Evolutionary conservation across 2,329 filamentous ascomycete genomes (phyloP).

Genomic region (Alternaria sp.): DNA sequence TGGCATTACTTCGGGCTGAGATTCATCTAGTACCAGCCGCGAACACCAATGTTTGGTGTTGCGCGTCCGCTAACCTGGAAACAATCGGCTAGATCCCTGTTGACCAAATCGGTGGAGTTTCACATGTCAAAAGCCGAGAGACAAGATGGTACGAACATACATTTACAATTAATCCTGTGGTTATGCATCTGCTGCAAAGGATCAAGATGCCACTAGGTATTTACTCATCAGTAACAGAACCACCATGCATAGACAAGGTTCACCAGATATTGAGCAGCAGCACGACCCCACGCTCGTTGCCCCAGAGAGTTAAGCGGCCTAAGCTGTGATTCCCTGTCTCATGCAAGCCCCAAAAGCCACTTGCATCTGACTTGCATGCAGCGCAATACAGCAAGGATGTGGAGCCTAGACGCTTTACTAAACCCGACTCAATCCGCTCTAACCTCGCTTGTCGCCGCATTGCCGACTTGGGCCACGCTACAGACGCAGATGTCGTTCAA

Average conservation of each 20-base stretch:
- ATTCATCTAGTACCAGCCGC: conserved; percentile 15
- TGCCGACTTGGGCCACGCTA: conserved; percentile 23
- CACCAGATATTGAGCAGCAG: conserved; percentile 17
- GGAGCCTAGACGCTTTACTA: conserved; percentile 33
- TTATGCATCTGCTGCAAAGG: not conserved
- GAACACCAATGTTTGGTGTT: conserved; percentile 20
- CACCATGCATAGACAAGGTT: conserved; percentile 16
- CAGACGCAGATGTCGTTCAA: conserved; percentile 21
- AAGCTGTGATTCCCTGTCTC: conserved; percentile 21
- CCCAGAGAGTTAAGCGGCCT: conserved; percentile 28
- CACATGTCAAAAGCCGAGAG: conserved; percentile 21
- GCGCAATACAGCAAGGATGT: conserved; percentile 20
- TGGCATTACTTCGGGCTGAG: conserved; percentile 18
- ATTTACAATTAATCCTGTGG: not conserved
- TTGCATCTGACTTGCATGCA: conserved; percentile 40
- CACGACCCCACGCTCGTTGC: conserved; percentile 28
- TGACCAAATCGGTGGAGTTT: conserved; percentile 18
- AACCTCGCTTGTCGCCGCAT: conserved; percentile 20
- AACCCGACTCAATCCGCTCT: conserved; percentile 22
- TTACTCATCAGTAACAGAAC: conserved; percentile 8
- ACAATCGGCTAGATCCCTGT: conserved; percentile 23
- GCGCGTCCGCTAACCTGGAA: conserved; percentile 22
- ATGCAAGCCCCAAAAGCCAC: conserved; percentile 35
- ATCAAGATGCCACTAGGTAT: not conserved
- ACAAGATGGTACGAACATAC: not conserved